Evolutionary conservation across 495 filamentous ascomycete species (phyloP).

Genomic region (Usnea hakonensis): DNA sequence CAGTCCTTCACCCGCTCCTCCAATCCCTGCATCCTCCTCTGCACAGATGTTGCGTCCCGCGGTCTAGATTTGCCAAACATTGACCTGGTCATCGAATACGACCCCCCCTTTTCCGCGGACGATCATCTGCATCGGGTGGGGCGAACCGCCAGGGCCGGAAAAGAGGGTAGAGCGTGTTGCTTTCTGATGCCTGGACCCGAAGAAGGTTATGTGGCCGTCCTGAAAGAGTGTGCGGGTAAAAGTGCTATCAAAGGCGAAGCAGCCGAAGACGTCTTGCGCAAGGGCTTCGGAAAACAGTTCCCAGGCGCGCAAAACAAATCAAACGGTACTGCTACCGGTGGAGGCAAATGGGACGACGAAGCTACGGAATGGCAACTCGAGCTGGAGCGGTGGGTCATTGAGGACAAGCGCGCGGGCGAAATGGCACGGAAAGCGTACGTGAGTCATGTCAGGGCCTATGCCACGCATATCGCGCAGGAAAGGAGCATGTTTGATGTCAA

Average conservation of each 20-base stretch:
- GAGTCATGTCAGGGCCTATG: conserved; percentile 88
- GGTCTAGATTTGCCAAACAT: conserved; percentile 91
- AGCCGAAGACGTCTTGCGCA: conserved; percentile 54
- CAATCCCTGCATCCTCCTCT: conserved; percentile 71
- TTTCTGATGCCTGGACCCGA: conserved; percentile 87
- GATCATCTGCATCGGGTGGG: conserved; percentile 94
- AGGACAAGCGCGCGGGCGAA: conserved; percentile 54
- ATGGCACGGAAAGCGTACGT: conserved; percentile 76
- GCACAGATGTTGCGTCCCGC: conserved; percentile 90
- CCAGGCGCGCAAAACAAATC: conserved; percentile 27
- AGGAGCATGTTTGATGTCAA: conserved; percentile 81
- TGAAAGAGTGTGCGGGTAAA: conserved; percentile 53
- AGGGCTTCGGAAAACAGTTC: conserved; percentile 47
- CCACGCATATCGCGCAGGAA: conserved; percentile 82
- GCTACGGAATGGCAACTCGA: conserved; percentile 74
- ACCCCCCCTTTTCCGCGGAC: conserved; percentile 80
- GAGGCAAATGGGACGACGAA: conserved; percentile 55
- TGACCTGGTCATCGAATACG: conserved; percentile 89
- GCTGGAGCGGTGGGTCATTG: conserved; percentile 62
- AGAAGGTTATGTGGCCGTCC: conserved; percentile 76
- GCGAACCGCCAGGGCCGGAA: conserved; percentile 86
- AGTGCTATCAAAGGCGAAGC: conserved; percentile 46
- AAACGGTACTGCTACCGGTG: conserved; percentile 25
- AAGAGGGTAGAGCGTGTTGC: conserved; percentile 75
- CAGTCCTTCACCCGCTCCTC: conserved; percentile 57